Evolutionary conservation across 306 rosid species (phyloP).

Genomic region (Crataegus laevigata): DNA sequence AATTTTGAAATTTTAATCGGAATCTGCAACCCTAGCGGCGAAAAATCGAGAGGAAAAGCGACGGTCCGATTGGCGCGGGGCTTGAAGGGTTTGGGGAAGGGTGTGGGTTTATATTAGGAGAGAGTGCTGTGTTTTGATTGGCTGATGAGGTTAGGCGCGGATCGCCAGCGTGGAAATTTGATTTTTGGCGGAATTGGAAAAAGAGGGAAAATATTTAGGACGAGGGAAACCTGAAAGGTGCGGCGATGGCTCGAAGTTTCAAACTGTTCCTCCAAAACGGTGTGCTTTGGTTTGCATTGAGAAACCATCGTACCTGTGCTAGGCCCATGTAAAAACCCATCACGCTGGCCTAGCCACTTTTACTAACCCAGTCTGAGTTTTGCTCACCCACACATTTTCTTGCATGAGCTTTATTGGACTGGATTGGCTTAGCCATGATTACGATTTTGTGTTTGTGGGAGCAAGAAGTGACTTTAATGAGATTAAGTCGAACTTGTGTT

Average conservation of each 20-base stretch:
- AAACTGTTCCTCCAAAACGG: neutral
- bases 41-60: neutral
- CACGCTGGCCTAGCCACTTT: neutral
- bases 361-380: too few relatives aligned
- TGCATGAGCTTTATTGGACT: too few relatives aligned
- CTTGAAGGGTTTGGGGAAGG: neutral
- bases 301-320: too few relatives aligned
- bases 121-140: neutral
- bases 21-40: neutral
- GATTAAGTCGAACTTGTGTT: neutral
- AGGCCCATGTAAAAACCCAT: neutral
- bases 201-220: neutral
- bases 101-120: neutral
- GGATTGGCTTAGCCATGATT: too few relatives aligned
- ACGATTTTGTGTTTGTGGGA: too few relatives aligned
- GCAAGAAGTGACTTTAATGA: neutral
- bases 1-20: neutral
- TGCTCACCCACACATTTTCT: too few relatives aligned
- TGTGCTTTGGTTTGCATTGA: neutral
- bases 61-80: neutral
- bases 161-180: slow-evolving; percentile 13
- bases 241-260: neutral
- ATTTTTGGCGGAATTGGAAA: neutral
- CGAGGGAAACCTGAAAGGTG: neutral
- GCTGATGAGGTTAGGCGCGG: neutral